A percentile compares a stretch with the other conserved stretches of the same genome.
These are phyloP conservation scores for Stemphylium lycopersici DNA, from an alignment of 2,329 filamentous ascomycete species.

Conservation along the genomic window DNA sequence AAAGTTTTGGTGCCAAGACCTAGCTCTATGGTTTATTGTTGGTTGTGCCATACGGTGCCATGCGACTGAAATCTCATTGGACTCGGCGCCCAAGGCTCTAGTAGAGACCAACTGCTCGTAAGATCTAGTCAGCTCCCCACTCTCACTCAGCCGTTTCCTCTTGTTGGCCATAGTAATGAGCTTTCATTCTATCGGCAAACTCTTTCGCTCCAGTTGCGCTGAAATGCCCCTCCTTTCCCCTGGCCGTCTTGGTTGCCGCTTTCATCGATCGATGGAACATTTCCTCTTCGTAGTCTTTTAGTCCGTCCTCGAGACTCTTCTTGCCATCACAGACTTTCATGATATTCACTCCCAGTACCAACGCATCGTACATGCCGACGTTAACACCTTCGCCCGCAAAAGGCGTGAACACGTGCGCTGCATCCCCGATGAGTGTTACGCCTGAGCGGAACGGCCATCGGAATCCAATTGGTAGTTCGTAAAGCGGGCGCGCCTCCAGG, in stretches of 20 bases:
- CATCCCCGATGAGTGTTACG: conserved; percentile 64
- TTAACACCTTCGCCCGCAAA: conserved; percentile 67
- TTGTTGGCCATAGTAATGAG: conserved; percentile 11
- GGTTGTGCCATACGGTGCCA: too few species aligned
- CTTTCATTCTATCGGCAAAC: conserved; percentile 32
- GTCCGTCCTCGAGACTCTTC: conserved; percentile 29
- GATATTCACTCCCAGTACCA: conserved; percentile 52
- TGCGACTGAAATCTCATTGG: background rate
- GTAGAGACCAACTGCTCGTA: background rate
- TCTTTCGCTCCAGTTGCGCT: conserved; percentile 21
- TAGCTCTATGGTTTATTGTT: too few species aligned
- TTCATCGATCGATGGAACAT: conserved; percentile 32
- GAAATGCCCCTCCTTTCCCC: conserved; percentile 32
- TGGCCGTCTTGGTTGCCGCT: conserved; percentile 25
- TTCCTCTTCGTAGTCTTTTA: conserved; percentile 33
- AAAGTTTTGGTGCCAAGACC: too few species aligned
- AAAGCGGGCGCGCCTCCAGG: conserved; percentile 49
- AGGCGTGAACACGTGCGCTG: conserved; percentile 65
- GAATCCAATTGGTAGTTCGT: conserved; percentile 60
- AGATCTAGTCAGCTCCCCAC: background rate
- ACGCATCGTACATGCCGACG: conserved; percentile 61
- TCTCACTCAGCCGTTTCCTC: background rate
- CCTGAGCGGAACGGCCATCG: conserved; percentile 58
- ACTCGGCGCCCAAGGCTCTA: too few species aligned
- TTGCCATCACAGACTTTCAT: conserved; percentile 20